phyloP scores from a whole-genome alignment of 768 basidiomycete species.

The Sutorius australiensis region DNA sequence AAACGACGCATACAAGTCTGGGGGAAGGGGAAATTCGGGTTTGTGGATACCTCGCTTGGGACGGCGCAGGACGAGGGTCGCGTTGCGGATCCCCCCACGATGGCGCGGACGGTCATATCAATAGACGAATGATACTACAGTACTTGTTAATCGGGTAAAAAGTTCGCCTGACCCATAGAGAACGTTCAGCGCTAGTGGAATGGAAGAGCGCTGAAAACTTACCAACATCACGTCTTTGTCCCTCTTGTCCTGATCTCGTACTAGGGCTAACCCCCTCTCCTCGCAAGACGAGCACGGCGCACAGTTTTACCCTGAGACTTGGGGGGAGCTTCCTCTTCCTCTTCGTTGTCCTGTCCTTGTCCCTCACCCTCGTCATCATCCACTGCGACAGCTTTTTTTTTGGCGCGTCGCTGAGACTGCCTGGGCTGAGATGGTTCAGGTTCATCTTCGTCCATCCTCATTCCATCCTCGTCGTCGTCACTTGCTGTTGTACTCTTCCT shows the following conservation, averaged over 20 bases:
- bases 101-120: slow-evolving; percentile 12
- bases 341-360: slow-evolving; percentile 34
- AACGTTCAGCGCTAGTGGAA: not conserved
- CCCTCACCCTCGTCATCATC: slow-evolving; percentile 45
- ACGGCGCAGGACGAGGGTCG: slow-evolving; percentile 40
- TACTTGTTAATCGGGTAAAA: slow-evolving; percentile 14
- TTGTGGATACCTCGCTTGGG: slow-evolving; percentile 47
- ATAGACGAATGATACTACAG: slow-evolving; percentile 28
- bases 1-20: slow-evolving; percentile 70
- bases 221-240: slow-evolving; percentile 3
- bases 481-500: slow-evolving; percentile 35
- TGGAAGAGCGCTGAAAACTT: not conserved
- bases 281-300: slow-evolving; percentile 19
- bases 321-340: slow-evolving; percentile 19
- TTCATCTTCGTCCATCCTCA: slow-evolving; percentile 31
- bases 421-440: slow-evolving; percentile 30
- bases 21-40: slow-evolving; percentile 88
- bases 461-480: slow-evolving; percentile 42
- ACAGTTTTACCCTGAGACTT: slow-evolving; percentile 12
- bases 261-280: not conserved
- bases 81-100: slow-evolving; percentile 30
- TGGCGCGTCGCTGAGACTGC: slow-evolving; percentile 26
- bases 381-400: slow-evolving; percentile 35
- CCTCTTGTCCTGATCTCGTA: too few relatives aligned
- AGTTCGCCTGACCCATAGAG: slow-evolving; percentile 14